Base-by-base conservation (phyloP, 192 early-diverging fungal species). In the Cetraspora pellucida region DNA sequence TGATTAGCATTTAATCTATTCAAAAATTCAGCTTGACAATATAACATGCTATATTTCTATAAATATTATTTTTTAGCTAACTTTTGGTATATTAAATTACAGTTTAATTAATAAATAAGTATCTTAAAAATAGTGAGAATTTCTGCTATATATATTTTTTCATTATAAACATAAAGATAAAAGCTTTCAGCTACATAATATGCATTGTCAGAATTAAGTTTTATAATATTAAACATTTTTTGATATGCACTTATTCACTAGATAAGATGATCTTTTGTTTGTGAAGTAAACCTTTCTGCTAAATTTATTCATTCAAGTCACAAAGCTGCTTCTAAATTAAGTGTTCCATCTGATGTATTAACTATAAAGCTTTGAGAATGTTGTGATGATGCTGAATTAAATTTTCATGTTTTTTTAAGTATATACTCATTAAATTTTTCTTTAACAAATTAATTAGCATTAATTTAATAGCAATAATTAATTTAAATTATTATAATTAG, bases 1-100 rank as follows among this genome's bases (percentile, higher is more conserved):
- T 10, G 58, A 60, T 60, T 60, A 60, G 58, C 58, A 60, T 60
- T 60, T 60, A 60, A 27, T 60, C 25, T 27, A 60, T 60, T 27
- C 25, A 60, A 60, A 14, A 9, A 60, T 28, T 60, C 58, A 21
- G 58, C 25, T 10, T 27, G 25, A 60, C 13, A 9, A 60, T 60
- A 59, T 59, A 21, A 59, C 23, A 10, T 11, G 8, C 25, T 9
- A 60, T 4, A 5, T 60, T 60, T 60, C 58, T 60, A 60, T 30
- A 14, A 60, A 28, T 60, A 60, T 30, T 60, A n/a, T 27, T 60
- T 3, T 9, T 60, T 60, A 27, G 58, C 25, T 60, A 27, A 14
- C 0, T 9, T 60, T 59, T 59, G 23, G 8, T 59, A 59, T 11
- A 59, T 59, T 23, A 25, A 60, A 28, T 10, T 27, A 60, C 25